Base-by-base conservation (phyloP, 1,284 basidiomycete genomes). In the Leccinum brunneo-olivaceum region DNA sequence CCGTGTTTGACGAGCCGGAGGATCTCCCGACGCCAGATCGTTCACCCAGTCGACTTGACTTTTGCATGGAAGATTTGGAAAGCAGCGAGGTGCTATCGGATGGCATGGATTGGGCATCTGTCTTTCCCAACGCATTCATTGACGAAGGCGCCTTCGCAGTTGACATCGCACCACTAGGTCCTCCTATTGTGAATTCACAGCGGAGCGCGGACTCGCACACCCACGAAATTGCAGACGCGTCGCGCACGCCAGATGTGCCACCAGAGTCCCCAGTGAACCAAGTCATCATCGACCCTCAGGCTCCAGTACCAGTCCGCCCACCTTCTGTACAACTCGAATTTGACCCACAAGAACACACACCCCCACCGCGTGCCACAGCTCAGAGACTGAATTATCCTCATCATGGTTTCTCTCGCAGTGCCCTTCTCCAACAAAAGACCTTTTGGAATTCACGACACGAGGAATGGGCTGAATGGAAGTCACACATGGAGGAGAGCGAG, bases 361-460 rank as follows among this genome's bases (percentile, higher is more conserved):
- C 33, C 8, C 49, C 45, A 8, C 23, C 45, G n/a, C 48, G 43
- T 16, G 20, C 21, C 19, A 14, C 49, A 16, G 15, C 30, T 0
- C 58, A 53, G 37, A 55, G 58, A 38, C 53, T 56, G 24, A 48
- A 48, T 23, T 57, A 62, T 44, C 46, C 58, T 5, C 65, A 82
- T 45, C 79, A 74, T 51, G 80, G 80, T 2, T 69, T 76, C 45
- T 84, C 81, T 10, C 70, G 73, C 15, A 73, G 73, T 48, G 73
- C 76, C 1, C 68, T 83, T 29, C 58, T 68, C 7, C 71, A 80
- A 52, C 58, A 72, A 47, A 83, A 81, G 53, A 73, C 65, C 56
- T 72, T 83, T 52, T 84, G 81, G 81, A 63, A 66, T 24, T 53
- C 63, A 5, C 69, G 78, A 11, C 68, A 72, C 44, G 72, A 71